Evolutionary conservation across 495 filamentous ascomycete genomes (phyloP).

Genomic region (Elaphomyces granulatus): DNA sequence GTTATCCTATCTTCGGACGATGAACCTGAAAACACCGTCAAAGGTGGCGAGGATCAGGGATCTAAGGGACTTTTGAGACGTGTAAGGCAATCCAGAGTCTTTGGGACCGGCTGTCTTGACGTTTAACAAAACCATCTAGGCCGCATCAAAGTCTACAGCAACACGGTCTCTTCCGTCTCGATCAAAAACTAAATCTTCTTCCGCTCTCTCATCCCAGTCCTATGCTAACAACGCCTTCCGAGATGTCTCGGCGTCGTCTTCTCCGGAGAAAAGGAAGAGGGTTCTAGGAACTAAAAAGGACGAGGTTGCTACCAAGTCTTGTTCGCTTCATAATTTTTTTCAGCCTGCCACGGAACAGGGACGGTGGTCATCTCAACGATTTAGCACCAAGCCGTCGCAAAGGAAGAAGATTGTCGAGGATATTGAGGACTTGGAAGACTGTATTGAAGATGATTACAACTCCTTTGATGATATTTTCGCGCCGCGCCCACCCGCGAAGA

Average conservation of each 20-base stretch:
- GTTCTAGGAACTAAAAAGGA: neutral
- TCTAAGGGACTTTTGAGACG: neutral
- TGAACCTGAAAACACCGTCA: constrained; percentile 14
- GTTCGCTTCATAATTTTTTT: constrained; percentile 11
- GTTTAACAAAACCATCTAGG: neutral
- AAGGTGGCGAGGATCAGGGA: neutral
- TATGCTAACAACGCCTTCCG: neutral
- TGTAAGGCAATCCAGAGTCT: too few relatives aligned
- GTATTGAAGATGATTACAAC: constrained; percentile 38
- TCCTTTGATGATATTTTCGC: constrained; percentile 33
- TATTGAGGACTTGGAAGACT: constrained; percentile 25
- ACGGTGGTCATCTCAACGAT: constrained; percentile 21
- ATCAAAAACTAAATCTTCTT: neutral
- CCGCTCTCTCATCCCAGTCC: neutral
- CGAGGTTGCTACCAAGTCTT: neutral
- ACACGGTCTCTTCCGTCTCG: neutral
- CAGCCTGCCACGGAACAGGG: constrained; percentile 13
- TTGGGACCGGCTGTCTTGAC: too few relatives aligned
- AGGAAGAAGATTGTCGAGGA: constrained; percentile 6
- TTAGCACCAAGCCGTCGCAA: constrained; percentile 10
- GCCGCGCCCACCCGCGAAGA: constrained; percentile 3
- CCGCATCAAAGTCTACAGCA: neutral
- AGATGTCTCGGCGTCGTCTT: constrained; percentile 1
- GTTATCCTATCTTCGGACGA: constrained; percentile 30
- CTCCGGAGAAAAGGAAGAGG: constrained; percentile 2